Percentiles rank a stretch among this genome's conserved stretches.
These are phyloP conservation scores for Suaeda aralocaspica DNA, from an alignment of 148 eudicot species.

Conservation along the genomic window DNA sequence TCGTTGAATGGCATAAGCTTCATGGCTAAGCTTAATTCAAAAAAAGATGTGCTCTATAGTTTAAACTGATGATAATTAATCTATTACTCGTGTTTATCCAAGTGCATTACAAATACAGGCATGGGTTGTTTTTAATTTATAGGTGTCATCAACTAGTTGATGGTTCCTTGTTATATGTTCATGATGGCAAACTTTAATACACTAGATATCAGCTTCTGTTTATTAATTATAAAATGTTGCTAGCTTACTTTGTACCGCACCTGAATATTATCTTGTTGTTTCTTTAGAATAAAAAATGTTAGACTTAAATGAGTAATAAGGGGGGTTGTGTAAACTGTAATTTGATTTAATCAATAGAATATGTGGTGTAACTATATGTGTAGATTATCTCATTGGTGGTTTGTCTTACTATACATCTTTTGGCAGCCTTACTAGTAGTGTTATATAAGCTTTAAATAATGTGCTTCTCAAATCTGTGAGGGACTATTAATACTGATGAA, in stretches of 20 bases:
- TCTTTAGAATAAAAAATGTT: background rate
- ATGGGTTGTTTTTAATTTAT: too few species aligned
- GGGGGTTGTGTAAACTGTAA: background rate
- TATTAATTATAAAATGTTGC: background rate
- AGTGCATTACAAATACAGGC: too few species aligned
- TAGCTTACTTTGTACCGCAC: background rate
- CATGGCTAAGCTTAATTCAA: background rate
- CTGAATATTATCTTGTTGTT: background rate
- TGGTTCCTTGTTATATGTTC: background rate
- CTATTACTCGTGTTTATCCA: too few species aligned
- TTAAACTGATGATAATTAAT: too few species aligned
- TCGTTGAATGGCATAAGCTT: background rate
- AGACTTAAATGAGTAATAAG: background rate
- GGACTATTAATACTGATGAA: background rate
- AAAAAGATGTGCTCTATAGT: too few species aligned
- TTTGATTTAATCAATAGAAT: background rate
- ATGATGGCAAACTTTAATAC: too few species aligned
- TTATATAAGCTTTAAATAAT: background rate
- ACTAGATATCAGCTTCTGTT: too few species aligned
- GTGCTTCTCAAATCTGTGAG: background rate
- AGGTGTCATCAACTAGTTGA: background rate
- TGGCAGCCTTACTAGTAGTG: background rate
- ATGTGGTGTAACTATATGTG: background rate
- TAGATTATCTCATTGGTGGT: background rate
- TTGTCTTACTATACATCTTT: background rate